Evolutionary conservation across 1,284 basidiomycete genomes (phyloP).

Genomic region (Marasmius sp.): DNA sequence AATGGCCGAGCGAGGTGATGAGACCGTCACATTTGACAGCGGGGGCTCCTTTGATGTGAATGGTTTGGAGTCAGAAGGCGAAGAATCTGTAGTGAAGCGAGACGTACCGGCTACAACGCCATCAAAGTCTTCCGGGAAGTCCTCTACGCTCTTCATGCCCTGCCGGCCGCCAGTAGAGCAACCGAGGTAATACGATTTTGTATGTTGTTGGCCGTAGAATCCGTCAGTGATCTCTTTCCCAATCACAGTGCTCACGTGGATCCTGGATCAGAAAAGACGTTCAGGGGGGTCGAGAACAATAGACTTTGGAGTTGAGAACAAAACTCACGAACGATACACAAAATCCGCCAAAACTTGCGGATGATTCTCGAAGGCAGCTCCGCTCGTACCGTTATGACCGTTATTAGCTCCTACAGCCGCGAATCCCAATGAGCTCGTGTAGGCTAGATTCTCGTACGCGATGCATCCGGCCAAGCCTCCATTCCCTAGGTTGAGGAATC

Average conservation of each 20-base stretch:
- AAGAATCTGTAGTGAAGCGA: background rate
- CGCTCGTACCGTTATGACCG: slow-evolving; percentile 12
- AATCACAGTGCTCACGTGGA: slow-evolving; percentile 12
- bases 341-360: slow-evolving; percentile 11
- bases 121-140: slow-evolving; percentile 20
- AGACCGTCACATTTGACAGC: slow-evolving; percentile 13
- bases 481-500: slow-evolving; percentile 5
- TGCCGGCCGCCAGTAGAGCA: slow-evolving; percentile 22
- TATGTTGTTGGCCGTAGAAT: slow-evolving; percentile 13
- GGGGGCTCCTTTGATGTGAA: background rate
- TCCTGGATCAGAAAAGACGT: background rate
- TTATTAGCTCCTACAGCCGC: slow-evolving; percentile 14
- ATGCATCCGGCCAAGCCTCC: background rate
- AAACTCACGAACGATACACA: slow-evolving; percentile 10
- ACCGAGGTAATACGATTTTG: slow-evolving; percentile 20
- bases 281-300: too few relatives aligned
- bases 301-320: background rate
- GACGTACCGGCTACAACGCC: slow-evolving; percentile 18
- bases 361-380: slow-evolving; percentile 8
- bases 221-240: slow-evolving; percentile 16
- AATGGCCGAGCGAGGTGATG: slow-evolving; percentile 6
- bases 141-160: slow-evolving; percentile 16
- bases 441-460: slow-evolving; percentile 8
- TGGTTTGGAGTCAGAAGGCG: background rate
- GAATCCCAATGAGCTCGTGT: slow-evolving; percentile 6